Base-by-base conservation (phyloP, 2,329 filamentous ascomycete genomes). In the Madurella mycetomatis region DNA sequence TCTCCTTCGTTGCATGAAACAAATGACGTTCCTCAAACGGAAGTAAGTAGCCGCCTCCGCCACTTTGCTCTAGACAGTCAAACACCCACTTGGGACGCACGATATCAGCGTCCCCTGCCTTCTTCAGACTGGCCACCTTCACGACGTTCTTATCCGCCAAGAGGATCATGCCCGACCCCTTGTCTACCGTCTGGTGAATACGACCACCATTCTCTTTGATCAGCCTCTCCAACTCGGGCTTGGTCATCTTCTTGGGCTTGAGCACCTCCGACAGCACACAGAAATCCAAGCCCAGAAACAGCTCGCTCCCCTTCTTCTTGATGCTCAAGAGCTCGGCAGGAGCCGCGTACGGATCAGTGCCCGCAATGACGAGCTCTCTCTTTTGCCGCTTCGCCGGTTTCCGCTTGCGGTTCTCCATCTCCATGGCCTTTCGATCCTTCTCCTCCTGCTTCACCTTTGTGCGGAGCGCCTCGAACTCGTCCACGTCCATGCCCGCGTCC, bases 181-280 rank as follows among this genome's bases (percentile, higher is more conserved):
- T 79, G 4, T 76, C 80, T 7, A 90, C 81, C 11, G 85, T 85
- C 67, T 96, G 91, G 8, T 86, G 87, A 32, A 96, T 78, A 9
- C 73, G 82, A 5, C 91, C 94, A 3, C 92, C 92, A 57, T 96
- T 84, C 5, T 85, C 81, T 69, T 94, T 96, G 63, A 97, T 81
- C 1, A 95, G 70, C 9, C 82, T 76, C 69, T 97, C 92, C 1
- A 99, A 74, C 59, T 95, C 85, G 0, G 80, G 76, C 69, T 96
- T 96, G 5, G 80, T 80, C 67, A 84, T 90, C 70, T 89, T 94
- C 19, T 76, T 72, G 0, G 90, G 88, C 41, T 80, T 76, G 1
- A 78, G 67, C 30, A 86, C 84, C 49, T 95, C 91, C 1, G 87
- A 92, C 66, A 96, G 80, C 17, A 97, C 81, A 72, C 85, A 95